Evolutionary conservation across 192 early-diverging fungal genomes (phyloP).

Genomic region (Diversispora epigaea): DNA sequence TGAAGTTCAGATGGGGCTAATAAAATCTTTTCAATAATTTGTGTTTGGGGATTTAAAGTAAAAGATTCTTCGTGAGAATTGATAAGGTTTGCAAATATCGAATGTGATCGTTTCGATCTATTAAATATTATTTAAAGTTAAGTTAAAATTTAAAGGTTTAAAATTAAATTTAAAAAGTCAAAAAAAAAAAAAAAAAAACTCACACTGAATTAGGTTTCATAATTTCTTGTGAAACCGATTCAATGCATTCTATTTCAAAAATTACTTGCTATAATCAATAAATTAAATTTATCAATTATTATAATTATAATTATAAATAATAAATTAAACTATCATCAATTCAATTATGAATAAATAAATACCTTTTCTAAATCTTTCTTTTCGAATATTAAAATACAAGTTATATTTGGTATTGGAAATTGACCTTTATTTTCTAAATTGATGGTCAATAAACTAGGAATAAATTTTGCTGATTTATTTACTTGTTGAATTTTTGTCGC

Average conservation of each 20-base stretch:
- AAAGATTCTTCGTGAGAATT: conserved; percentile 3
- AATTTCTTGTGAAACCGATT: neutral
- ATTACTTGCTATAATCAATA: neutral
- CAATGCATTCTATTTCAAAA: neutral
- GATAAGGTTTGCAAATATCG: conserved; percentile 3
- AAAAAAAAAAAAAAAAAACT: too few relatives aligned
- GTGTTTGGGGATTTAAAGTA: conserved; percentile 6
- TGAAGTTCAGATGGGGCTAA: neutral
- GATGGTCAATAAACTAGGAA: conserved; percentile 8
- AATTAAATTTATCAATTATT: neutral
- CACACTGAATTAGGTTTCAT: neutral
- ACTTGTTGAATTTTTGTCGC: neutral
- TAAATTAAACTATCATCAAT: neutral
- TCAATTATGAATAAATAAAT: neutral
- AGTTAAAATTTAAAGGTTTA: too few relatives aligned
- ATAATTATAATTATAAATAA: neutral
- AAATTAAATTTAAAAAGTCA: too few relatives aligned
- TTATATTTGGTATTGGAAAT: neutral
- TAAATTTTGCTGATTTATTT: neutral
- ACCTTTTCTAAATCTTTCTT: neutral
- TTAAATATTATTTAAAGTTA: neutral
- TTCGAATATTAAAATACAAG: conserved; percentile 5
- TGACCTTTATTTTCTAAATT: conserved; percentile 2
- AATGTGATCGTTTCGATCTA: conserved; percentile 6
- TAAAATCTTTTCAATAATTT: conserved; percentile 25